These are phyloP conservation scores for Tephrocybe rancida DNA, from an alignment of 768 basidiomycete species.

Conservation along the genomic window DNA sequence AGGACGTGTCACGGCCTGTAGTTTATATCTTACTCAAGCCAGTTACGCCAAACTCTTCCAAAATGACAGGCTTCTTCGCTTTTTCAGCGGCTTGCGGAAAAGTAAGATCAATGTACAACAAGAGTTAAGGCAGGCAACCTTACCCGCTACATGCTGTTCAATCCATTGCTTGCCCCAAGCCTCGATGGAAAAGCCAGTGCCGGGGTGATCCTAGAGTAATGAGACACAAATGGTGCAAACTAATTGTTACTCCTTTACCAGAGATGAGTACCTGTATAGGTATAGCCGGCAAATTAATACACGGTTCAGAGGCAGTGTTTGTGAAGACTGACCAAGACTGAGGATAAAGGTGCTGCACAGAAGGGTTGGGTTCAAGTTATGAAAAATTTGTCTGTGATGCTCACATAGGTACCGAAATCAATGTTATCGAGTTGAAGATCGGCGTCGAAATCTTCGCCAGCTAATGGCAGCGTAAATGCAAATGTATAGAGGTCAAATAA, in stretches of 20 bases:
- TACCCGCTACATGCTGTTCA: constrained; percentile 49
- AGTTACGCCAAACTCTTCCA: constrained; percentile 64
- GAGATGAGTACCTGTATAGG: constrained; percentile 35
- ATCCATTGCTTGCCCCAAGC: constrained; percentile 64
- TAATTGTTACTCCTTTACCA: constrained; percentile 23
- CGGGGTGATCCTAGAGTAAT: constrained; percentile 41
- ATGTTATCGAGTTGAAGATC: constrained; percentile 52
- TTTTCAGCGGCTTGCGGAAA: constrained; percentile 43
- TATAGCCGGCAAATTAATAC: neutral
- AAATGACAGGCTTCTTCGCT: constrained; percentile 59
- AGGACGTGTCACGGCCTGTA: neutral
- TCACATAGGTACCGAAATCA: constrained; percentile 58
- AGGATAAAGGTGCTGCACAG: constrained; percentile 44
- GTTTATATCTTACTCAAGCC: constrained; percentile 37
- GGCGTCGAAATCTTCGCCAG: constrained; percentile 57
- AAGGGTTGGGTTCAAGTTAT: constrained; percentile 16
- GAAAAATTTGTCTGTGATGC: constrained; percentile 11
- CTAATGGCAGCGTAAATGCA: constrained; percentile 22
- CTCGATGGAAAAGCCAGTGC: constrained; percentile 49
- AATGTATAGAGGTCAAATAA: neutral
- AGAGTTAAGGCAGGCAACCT: neutral
- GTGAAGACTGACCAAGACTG: constrained; percentile 35
- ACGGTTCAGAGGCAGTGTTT: neutral
- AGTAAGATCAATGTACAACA: neutral
- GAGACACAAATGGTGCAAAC: neutral